Evolutionary conservation across 2,329 filamentous ascomycete species (phyloP), one percentile per base, ranked within the genome.

Genomic region (Diaporthe humulicola): DNA sequence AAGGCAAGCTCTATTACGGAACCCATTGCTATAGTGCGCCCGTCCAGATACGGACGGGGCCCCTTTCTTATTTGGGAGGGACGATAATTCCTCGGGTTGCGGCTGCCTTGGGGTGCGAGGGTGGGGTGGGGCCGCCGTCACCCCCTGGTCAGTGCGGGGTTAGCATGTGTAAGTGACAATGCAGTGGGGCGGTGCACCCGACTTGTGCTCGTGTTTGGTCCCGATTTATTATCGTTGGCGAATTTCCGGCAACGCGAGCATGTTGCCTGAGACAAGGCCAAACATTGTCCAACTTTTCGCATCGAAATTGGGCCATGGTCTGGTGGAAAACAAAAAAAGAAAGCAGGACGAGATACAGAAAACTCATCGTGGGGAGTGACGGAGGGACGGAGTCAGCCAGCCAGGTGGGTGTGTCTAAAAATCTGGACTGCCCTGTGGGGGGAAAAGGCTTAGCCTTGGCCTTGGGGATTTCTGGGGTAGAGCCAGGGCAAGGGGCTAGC

Each of bases 211-310:
- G 60, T 69, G 36, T 33, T 56, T 71, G 54, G 19, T 69, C 67
- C 74, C 74, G 74, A 70, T 25, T 45, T 30, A 71, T 76, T 76
- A 58, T 76, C 74, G 74, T 76, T 17, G 25, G 58, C 17, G n/a
- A 22, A 22, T 22, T 69, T 10, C 28, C 33, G 33, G 28, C 38
- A 40, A 25, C 25, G 48, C 72, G 30, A 66, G 33, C 3, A 30
- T 56, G 42, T 67, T 57, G 58, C 36, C 30, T 54, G 52, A 2
- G 42, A 50, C n/a, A 6, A n/a, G 50, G 17, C 25, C 52, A 54
- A 30, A 15, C 52, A 45, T 8, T 30, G 36, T 30, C 36, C 42
- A 50, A 69, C 30, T 38, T 69, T 38, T 70, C 17, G 74, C 72
- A 54, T 40, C 36, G 22, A 57, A 58, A 60, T 28, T 3, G 60